Percentiles rank a stretch among this genome's conserved stretches.
Conservation (phyloP, 371 early-diverging fungal genomes). For the Mucor lusitanicus region DNA sequence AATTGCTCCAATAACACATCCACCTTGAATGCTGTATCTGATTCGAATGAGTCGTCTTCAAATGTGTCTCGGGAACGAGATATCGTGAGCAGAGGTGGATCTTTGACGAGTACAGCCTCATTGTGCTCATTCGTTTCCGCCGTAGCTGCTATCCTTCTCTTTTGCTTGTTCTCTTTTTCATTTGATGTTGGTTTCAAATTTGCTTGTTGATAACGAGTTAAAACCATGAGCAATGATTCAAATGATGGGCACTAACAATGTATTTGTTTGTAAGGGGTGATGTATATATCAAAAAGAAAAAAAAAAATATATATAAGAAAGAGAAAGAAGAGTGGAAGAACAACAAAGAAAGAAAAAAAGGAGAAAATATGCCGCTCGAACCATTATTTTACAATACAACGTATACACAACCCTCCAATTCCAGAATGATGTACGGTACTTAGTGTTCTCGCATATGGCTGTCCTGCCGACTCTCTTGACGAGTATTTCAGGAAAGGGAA, state of each 20-base stretch:
- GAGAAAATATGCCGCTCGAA: constrained; percentile 3
- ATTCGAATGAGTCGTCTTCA: constrained; percentile 15
- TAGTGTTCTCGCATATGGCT: too few species aligned
- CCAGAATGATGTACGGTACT: background rate
- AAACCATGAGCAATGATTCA: constrained; percentile 21
- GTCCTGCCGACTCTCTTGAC: too few species aligned
- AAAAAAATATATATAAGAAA: background rate
- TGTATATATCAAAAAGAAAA: background rate
- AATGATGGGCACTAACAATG: background rate
- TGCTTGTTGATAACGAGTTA: constrained; percentile 38
- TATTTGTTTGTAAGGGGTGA: background rate
- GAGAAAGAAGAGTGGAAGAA: background rate
- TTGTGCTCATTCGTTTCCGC: constrained; percentile 1
- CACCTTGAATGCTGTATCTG: constrained; percentile 24
- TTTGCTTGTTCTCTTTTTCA: constrained; percentile 12
- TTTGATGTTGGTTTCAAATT: constrained; percentile 13
- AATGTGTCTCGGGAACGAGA: constrained; percentile 31
- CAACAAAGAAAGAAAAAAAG: background rate
- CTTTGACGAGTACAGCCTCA: constrained; percentile 22
- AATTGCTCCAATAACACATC: constrained; percentile 43
- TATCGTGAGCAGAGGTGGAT: constrained; percentile 36
- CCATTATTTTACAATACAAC: background rate
- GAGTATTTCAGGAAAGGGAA: too few species aligned
- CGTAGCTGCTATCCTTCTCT: background rate
- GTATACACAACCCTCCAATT: background rate